Conservation (phyloP, 139 green algal species). For the Trebouxia sp. region DNA sequence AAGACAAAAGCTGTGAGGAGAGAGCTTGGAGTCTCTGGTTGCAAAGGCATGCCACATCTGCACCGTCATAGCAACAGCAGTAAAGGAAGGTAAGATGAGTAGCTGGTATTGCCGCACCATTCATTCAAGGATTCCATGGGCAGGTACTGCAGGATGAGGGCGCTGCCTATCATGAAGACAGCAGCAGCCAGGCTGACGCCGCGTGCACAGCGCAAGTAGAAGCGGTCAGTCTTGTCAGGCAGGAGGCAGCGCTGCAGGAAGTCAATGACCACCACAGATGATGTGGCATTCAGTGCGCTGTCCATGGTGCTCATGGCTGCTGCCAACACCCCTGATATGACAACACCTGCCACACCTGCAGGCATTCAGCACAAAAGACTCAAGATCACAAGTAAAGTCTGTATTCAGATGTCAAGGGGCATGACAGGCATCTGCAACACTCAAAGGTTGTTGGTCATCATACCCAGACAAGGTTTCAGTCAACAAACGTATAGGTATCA, state of each 20-base stretch:
- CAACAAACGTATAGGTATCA: too few species aligned
- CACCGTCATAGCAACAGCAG: too few species aligned
- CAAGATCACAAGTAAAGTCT: background rate
- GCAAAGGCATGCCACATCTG: too few species aligned
- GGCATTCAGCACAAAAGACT: background rate
- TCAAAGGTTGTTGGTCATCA: too few species aligned
- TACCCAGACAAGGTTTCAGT: too few species aligned
- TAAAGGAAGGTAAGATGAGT: background rate
- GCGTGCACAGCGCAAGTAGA: constrained; percentile 20
- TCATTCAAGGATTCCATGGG: constrained; percentile 7
- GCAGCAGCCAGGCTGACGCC: constrained; percentile 10
- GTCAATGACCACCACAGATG: constrained; percentile 26
- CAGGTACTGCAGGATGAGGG: background rate
- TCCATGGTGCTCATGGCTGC: constrained; percentile 36
- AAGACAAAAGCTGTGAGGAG: too few species aligned
- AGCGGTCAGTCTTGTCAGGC: constrained; percentile 16
- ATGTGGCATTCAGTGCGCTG: constrained; percentile 27
- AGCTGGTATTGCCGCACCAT: background rate
- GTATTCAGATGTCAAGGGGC: too few species aligned
- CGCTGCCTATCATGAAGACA: constrained; percentile 4
- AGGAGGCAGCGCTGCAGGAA: constrained; percentile 25
- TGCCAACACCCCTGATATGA: constrained; percentile 32
- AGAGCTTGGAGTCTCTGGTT: too few species aligned
- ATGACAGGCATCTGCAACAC: too few species aligned
- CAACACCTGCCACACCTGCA: constrained; percentile 26